These are phyloP conservation scores for Daldinia vernicosa DNA, from an alignment of 495 filamentous ascomycete genomes.

Conservation along the genomic window DNA sequence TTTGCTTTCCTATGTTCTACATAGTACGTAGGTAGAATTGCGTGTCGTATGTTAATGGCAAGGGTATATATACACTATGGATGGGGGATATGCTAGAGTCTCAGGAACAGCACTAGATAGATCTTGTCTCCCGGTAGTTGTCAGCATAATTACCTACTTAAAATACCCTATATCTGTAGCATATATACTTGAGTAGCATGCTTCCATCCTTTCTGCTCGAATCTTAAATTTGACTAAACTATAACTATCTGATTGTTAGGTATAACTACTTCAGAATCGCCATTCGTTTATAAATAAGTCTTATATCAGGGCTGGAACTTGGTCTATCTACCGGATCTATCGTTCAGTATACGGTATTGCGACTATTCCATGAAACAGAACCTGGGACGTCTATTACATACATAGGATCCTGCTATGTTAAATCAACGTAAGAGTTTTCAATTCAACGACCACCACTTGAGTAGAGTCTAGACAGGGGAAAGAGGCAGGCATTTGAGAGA, in stretches of 20 bases:
- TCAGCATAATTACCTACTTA: background rate
- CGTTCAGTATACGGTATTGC: background rate
- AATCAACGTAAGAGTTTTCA: constrained; percentile 4
- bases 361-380: background rate
- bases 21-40: background rate
- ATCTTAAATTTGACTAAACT: background rate
- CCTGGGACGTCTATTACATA: background rate
- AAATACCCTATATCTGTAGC: background rate
- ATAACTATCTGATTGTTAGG: background rate
- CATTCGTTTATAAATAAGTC: background rate
- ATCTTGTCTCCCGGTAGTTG: background rate
- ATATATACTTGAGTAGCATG: background rate
- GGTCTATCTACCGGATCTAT: background rate
- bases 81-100: background rate
- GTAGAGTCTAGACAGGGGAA: background rate
- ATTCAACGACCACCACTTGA: background rate
- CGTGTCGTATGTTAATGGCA: background rate
- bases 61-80: background rate
- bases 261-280: background rate
- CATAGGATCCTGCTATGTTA: background rate
- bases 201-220: background rate
- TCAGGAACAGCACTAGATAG: background rate
- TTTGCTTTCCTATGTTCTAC: background rate
- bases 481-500: background rate
- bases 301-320: constrained; percentile 3